Evolutionary conservation across 2,329 filamentous ascomycete genomes (phyloP).

Genomic region (Colletotrichum plurivorum): DNA sequence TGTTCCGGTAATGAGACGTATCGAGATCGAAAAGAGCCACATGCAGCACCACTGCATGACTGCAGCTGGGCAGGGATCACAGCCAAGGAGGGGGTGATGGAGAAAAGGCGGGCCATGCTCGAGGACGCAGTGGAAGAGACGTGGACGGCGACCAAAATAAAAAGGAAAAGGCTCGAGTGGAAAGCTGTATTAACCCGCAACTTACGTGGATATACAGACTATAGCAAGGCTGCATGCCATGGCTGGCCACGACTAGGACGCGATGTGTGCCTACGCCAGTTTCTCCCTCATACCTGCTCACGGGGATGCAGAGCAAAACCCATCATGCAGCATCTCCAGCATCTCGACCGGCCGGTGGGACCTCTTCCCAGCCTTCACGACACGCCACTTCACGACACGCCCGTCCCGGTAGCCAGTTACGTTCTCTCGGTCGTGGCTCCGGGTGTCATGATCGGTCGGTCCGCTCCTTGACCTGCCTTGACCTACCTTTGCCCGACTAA

Average conservation of each 20-base stretch:
- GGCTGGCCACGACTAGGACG: neutral
- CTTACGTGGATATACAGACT: neutral
- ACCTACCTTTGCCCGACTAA: too few relatives aligned
- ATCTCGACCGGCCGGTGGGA: conserved; percentile 11
- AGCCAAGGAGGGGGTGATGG: neutral
- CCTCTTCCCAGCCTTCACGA: neutral
- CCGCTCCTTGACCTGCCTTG: neutral
- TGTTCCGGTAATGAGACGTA: neutral
- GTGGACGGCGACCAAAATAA: too few relatives aligned
- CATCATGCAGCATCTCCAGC: conserved; percentile 19
- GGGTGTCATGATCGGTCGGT: neutral
- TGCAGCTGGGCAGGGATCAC: neutral
- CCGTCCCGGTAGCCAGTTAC: neutral
- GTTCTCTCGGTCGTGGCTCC: neutral
- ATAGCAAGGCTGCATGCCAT: neutral
- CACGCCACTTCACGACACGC: too few relatives aligned
- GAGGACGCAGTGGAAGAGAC: too few relatives aligned
- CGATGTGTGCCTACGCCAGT: neutral
- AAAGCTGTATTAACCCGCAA: too few relatives aligned
- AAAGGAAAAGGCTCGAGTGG: too few relatives aligned
- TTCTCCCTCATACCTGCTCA: neutral
- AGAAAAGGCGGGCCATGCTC: too few relatives aligned
- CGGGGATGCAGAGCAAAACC: neutral
- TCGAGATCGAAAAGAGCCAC: conserved; percentile 8
- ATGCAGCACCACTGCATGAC: neutral